phyloP scores from a whole-genome alignment of 495 filamentous ascomycete species.

The Amniculicola lignicola region DNA sequence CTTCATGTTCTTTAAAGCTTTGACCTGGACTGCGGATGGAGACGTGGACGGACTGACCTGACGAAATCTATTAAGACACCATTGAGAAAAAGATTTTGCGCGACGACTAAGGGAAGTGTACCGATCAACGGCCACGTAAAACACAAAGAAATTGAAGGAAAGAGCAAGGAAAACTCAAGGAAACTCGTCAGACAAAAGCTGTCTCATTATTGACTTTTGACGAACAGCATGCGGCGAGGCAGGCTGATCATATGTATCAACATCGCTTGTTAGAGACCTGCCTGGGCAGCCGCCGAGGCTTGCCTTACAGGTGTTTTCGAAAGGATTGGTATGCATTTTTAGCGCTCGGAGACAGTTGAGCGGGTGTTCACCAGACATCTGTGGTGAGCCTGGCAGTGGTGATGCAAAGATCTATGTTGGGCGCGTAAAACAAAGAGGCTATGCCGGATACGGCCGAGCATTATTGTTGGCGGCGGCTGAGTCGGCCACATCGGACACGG shows the following conservation, averaged over 20 bases:
- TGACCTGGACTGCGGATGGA: background rate
- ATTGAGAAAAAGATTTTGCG: too few relatives aligned
- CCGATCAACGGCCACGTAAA: conserved; percentile 29
- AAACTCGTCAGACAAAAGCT: conserved; percentile 31
- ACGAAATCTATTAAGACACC: conserved; percentile 25
- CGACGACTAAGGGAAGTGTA: conserved; percentile 8
- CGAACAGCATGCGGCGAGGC: conserved; percentile 12
- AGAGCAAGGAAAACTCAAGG: conserved; percentile 30
- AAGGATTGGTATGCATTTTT: conserved; percentile 21
- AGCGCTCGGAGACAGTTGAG: conserved; percentile 18
- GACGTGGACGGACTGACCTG: conserved; percentile 19
- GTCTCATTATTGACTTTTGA: conserved; percentile 29
- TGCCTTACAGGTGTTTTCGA: conserved; percentile 11
- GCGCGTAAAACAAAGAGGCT: too few relatives aligned
- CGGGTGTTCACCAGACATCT: conserved; percentile 21
- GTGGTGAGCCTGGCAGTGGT: conserved; percentile 13
- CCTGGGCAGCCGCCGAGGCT: conserved; percentile 34
- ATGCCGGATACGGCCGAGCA: too few relatives aligned
- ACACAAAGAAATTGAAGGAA: conserved; percentile 31
- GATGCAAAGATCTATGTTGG: conserved; percentile 19
- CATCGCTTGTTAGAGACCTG: conserved; percentile 22
- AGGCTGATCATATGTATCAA: conserved; percentile 31
- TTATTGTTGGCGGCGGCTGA: too few relatives aligned
- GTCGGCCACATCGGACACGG: too few relatives aligned
- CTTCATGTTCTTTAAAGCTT: conserved; percentile 4